A percentile compares a stretch with the other conserved stretches of the same genome.
Conservation (phyloP, 305 asterid species). For the Solanum hybrid region DNA sequence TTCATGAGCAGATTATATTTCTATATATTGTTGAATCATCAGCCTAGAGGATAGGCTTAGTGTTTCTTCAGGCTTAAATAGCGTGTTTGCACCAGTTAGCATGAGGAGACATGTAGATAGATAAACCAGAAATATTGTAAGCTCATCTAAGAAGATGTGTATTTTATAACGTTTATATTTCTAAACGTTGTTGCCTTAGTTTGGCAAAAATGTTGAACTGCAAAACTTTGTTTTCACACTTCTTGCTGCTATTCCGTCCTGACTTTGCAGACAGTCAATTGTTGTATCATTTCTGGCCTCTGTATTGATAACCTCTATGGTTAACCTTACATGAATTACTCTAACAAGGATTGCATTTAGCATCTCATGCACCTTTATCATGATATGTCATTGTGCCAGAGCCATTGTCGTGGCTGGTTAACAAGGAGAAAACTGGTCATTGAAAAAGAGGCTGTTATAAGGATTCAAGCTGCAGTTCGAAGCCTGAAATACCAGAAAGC, state of each 20-base stretch:
- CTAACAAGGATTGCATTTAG: background rate
- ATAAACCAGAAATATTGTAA: background rate
- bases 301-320: background rate
- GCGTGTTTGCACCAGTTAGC: background rate
- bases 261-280: background rate
- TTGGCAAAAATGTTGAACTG: background rate
- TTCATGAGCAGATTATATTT: background rate
- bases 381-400: slow-evolving; percentile 5
- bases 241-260: background rate
- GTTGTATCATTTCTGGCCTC: background rate
- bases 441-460: slow-evolving; percentile 46
- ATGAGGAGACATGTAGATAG: background rate
- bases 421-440: slow-evolving; percentile 44
- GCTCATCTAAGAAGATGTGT: background rate
- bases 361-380: background rate
- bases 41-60: background rate
- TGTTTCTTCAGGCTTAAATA: background rate
- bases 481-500: slow-evolving; percentile 34
- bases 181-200: background rate
- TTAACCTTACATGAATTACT: background rate
- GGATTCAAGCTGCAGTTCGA: slow-evolving; percentile 54
- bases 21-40: background rate
- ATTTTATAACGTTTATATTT: background rate
- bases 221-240: background rate
- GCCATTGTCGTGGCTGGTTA: slow-evolving; percentile 46